Conservation (phyloP, 768 basidiomycete genomes). For the Naematelia aurantialba region DNA sequence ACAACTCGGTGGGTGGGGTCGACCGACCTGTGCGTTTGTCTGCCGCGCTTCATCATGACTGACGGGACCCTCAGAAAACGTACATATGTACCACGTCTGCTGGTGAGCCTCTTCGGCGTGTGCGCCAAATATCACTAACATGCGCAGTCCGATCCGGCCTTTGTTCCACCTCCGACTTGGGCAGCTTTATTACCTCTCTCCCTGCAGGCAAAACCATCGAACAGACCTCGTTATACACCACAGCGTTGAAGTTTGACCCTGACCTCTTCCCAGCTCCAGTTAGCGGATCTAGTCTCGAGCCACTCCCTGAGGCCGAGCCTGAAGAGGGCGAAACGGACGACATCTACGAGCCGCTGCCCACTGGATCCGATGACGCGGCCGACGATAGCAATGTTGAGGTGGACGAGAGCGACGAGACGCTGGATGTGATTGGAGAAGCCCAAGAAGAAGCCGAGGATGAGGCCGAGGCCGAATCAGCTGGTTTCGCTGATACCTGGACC, state of each 20-base stretch:
- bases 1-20: slow-evolving; percentile 38
- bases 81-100: slow-evolving; percentile 81
- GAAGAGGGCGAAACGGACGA: slow-evolving; percentile 12
- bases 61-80: slow-evolving; percentile 63
- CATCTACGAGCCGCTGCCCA: slow-evolving; percentile 11
- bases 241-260: slow-evolving; percentile 63
- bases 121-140: background rate
- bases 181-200: slow-evolving; percentile 82
- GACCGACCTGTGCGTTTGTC: slow-evolving; percentile 35
- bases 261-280: slow-evolving; percentile 14
- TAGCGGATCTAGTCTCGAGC: background rate
- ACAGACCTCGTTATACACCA: slow-evolving; percentile 83
- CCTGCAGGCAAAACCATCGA: slow-evolving; percentile 62
- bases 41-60: slow-evolving; percentile 8
- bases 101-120: slow-evolving; percentile 12
- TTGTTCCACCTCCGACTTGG: slow-evolving; percentile 67
- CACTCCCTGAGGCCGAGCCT: slow-evolving; percentile 17
- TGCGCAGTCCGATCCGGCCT: slow-evolving; percentile 65
- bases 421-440: slow-evolving; percentile 3
- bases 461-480: background rate
- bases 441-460: slow-evolving; percentile 3
- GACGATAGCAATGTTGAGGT: background rate
- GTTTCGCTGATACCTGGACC: background rate
- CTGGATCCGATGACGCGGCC: slow-evolving; percentile 11
- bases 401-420: slow-evolving; percentile 11